Base-by-base conservation (phyloP, 2,329 filamentous ascomycete species). In the Botrytis porri region DNA sequence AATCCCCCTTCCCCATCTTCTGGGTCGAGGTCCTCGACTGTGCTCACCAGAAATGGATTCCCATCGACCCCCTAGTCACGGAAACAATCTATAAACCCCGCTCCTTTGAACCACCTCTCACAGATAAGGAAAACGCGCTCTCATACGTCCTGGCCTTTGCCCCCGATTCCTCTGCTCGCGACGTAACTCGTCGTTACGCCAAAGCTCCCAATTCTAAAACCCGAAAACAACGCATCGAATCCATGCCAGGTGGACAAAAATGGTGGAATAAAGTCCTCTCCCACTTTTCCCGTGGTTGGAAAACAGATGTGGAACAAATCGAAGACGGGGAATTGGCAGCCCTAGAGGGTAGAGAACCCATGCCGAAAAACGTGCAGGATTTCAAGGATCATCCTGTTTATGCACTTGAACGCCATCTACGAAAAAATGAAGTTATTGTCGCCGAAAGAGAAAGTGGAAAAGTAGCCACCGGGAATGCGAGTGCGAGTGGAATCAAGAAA, bases 1-100 rank as follows among this genome's bases (percentile, higher is more conserved):
- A 95, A 79, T 95, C 94, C 0, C 82, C 88, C 0, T 93, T 91
- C 78, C 96, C 96, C 0, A 87, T 98, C 4, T 98, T 94, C 80
- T 99, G 96, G 96, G 91, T 98, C 0, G 96, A 99, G 83, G 91
- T 93, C 5, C 93, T 97, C 76, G 95, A 98, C 75, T 85, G 90
- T 70, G 92, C 92, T 0, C 89, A 94, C 76, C 93, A 98, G 80
- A 97, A 94, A 84, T 99, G 96, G 96, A 88, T 97, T 72, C 88
- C 94, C 0, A 89, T 96, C 54, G 96, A 99, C 80, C 90, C 95
- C 0, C 82, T 98, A 0, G 94, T 96, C 2, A 97, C 95, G 0
- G 86, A 88, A 72, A 92, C 90, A 76, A 89, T 97, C 71, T 93
- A 90, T 80, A 94, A 92, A 74, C 89, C 93, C 0, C 87, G 86